These are phyloP conservation scores for Amanita pseudoporphyria DNA, from an alignment of 768 basidiomycete species.

Conservation along the genomic window DNA sequence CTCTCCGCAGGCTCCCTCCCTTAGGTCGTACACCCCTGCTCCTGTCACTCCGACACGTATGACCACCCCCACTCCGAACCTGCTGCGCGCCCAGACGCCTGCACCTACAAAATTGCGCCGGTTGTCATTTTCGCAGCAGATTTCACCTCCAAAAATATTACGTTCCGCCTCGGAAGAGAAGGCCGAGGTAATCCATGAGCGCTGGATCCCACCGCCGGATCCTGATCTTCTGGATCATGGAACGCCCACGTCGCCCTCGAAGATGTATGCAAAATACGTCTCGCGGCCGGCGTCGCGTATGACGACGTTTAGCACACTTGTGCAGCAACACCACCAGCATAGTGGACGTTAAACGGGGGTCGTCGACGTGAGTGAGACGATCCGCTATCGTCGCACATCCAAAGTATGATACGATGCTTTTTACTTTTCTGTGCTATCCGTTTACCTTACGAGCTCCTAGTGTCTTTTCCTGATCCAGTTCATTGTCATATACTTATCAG, in stretches of 20 bases:
- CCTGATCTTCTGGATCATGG: slow-evolving; percentile 9
- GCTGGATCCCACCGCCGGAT: slow-evolving; percentile 49
- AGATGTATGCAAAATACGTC: slow-evolving; percentile 4
- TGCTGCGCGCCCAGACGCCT: slow-evolving; percentile 19
- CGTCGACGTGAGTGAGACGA: slow-evolving; percentile 3
- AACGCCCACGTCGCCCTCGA: slow-evolving; percentile 1
- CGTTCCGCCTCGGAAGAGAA: slow-evolving; percentile 64
- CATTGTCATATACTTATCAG: slow-evolving; percentile 8
- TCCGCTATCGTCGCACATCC: not conserved
- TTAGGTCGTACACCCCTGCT: slow-evolving; percentile 23
- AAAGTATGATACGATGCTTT: slow-evolving; percentile 1
- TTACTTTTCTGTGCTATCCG: not conserved
- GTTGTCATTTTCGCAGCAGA: slow-evolving; percentile 27
- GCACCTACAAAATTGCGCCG: slow-evolving; percentile 35
- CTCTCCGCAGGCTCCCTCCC: slow-evolving; percentile 16
- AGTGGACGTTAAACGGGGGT: slow-evolving; percentile 1
- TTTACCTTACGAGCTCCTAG: not conserved
- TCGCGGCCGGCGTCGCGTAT: slow-evolving; percentile 8
- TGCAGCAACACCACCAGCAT: slow-evolving; percentile 4
- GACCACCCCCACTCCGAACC: slow-evolving; percentile 17
- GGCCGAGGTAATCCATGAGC: slow-evolving; percentile 41
- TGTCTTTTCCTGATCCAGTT: not conserved
- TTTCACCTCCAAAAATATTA: slow-evolving; percentile 47
- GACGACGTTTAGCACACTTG: slow-evolving; percentile 7
- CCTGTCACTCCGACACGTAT: slow-evolving; percentile 19